These are phyloP conservation scores for Oligophagozyma castellii DNA, from an alignment of 1,139 yeast genomes.

Conservation along the genomic window DNA sequence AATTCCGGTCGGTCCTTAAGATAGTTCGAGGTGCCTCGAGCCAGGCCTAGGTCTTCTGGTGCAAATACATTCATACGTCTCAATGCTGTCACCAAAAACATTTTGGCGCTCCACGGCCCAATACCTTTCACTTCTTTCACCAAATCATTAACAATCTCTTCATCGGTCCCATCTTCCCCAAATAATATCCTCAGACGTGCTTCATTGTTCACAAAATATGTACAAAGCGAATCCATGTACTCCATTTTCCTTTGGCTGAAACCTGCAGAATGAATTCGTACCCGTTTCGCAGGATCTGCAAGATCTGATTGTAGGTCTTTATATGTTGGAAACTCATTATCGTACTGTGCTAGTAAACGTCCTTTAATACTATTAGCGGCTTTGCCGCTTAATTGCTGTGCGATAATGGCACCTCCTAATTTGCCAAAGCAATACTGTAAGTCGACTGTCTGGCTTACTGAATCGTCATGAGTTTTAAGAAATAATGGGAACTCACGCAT, in stretches of 20 bases:
- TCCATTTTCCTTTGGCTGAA: slow-evolving; percentile 56
- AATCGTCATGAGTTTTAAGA: slow-evolving; percentile 8
- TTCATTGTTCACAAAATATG: slow-evolving; percentile 35
- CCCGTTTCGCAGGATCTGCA: slow-evolving; percentile 26
- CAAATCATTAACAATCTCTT: slow-evolving; percentile 41
- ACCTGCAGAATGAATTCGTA: slow-evolving; percentile 49
- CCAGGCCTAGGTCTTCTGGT: slow-evolving; percentile 70
- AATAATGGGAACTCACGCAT: slow-evolving; percentile 18
- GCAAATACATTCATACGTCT: slow-evolving; percentile 59
- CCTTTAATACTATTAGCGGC: slow-evolving; percentile 58
- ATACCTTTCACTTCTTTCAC: slow-evolving; percentile 55
- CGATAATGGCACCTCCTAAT: slow-evolving; percentile 40
- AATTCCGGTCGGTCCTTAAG: slow-evolving; percentile 42
- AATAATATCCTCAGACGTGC: slow-evolving; percentile 34
- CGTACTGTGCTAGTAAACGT: slow-evolving; percentile 33
- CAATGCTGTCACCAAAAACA: slow-evolving; percentile 67
- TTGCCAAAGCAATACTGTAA: slow-evolving; percentile 29
- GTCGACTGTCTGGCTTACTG: too few relatives aligned
- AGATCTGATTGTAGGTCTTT: slow-evolving; percentile 25
- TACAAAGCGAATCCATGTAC: slow-evolving; percentile 49
- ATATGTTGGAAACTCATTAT: slow-evolving; percentile 39
- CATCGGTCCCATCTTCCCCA: slow-evolving; percentile 23
- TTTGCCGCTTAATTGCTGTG: slow-evolving; percentile 77
- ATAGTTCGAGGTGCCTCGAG: slow-evolving; percentile 63
- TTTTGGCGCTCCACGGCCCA: slow-evolving; percentile 85